Evolutionary conservation across 78 protist genomes (phyloP).

Genomic region (Dictyostelium citrinum): DNA sequence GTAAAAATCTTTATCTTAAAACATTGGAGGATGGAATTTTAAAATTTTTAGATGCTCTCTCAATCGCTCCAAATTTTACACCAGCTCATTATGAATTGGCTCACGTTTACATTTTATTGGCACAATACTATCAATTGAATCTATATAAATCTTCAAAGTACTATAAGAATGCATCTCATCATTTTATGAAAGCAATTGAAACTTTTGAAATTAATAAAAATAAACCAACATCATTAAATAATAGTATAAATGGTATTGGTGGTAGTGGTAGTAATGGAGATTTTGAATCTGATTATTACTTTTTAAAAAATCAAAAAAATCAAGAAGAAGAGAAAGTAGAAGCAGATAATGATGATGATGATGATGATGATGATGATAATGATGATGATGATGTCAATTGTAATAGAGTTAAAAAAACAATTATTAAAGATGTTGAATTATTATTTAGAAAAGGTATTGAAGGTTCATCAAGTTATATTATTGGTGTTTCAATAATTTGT

Average conservation of each 20-base stretch:
- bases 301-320: neutral
- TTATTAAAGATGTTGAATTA: neutral
- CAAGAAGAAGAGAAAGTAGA: neutral
- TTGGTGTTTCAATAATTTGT: conserved; percentile 39
- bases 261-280: neutral
- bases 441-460: conserved; percentile 31
- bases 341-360: neutral
- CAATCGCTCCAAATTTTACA: conserved; percentile 13
- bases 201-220: neutral
- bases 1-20: conserved; percentile 40
- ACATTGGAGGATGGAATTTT: conserved; percentile 48
- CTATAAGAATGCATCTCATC: conserved; percentile 13
- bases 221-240: neutral
- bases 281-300: neutral
- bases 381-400: neutral
- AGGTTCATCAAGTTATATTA: conserved; percentile 14
- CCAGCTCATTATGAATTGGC: conserved; percentile 46
- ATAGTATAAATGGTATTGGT: neutral
- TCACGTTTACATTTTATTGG: conserved; percentile 21
- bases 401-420: neutral
- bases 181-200: conserved; percentile 4
- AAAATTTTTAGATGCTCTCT: conserved; percentile 36
- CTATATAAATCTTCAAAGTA: neutral
- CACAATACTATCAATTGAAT: conserved; percentile 5
- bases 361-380: neutral